A percentile compares a stretch with the other conserved stretches of the same genome.
Conservation (phyloP, 2,329 filamentous ascomycete genomes). For the Xylariales sp. region DNA sequence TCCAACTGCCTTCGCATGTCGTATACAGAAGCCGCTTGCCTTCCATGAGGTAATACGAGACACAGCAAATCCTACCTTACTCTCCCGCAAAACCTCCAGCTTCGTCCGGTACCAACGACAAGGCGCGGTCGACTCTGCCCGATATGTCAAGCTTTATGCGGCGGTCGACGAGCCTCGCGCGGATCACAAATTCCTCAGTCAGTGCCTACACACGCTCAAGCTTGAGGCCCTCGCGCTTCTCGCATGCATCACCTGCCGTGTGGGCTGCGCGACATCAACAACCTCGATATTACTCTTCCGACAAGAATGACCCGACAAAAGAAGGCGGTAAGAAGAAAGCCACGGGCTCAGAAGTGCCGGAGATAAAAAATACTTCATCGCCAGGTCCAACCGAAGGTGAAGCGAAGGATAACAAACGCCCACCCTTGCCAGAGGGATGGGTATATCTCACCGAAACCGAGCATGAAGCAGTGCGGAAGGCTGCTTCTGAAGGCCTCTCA, state of each 20-base stretch:
- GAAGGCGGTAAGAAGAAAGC: slow-evolving; percentile 11
- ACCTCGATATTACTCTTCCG: slow-evolving; percentile 21
- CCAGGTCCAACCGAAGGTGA: slow-evolving; percentile 23
- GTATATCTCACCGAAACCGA: slow-evolving; percentile 21
- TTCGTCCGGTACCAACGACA: slow-evolving; percentile 15
- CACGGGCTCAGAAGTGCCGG: slow-evolving; percentile 10
- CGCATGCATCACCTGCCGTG: slow-evolving; percentile 18
- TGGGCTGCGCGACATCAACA: slow-evolving; percentile 17
- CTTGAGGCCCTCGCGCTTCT: slow-evolving; percentile 18
- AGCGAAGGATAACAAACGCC: slow-evolving; percentile 13
- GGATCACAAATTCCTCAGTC: slow-evolving; percentile 20
- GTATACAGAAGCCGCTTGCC: no score
- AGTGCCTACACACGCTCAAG: slow-evolving; percentile 18
- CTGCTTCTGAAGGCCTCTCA: background rate
- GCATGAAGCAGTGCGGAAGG: slow-evolving; percentile 3
- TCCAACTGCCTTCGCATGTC: no score
- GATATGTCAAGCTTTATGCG: slow-evolving; percentile 28
- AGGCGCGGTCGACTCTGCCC: slow-evolving; percentile 18
- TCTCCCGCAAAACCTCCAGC: slow-evolving; percentile 11
- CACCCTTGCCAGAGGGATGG: slow-evolving; percentile 25
- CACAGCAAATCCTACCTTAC: background rate
- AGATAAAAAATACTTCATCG: slow-evolving; percentile 22
- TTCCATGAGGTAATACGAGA: slow-evolving; percentile 8
- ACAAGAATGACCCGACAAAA: slow-evolving; percentile 17
- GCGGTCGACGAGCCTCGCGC: slow-evolving; percentile 24